These are phyloP conservation scores for Cardamine resedifolia DNA, from an alignment of 345 rosid species.

Conservation along the genomic window DNA sequence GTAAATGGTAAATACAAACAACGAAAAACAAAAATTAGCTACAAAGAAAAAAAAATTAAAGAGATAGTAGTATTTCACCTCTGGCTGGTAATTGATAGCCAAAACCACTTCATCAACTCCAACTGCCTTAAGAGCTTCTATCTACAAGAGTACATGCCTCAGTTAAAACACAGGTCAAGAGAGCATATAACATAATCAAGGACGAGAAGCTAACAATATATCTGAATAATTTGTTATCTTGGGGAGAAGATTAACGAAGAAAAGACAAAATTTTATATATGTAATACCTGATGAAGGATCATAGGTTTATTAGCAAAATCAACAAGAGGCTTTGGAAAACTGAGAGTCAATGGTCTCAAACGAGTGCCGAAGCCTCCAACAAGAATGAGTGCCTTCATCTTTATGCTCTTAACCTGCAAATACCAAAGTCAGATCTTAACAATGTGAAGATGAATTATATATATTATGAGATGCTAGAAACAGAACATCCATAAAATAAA, in stretches of 20 bases:
- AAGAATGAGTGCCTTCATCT: slow-evolving; percentile 97
- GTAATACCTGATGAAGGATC: slow-evolving; percentile 94
- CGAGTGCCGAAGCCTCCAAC: slow-evolving; percentile 99
- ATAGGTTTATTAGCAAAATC: slow-evolving; percentile 98
- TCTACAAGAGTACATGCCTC: slow-evolving; percentile 44
- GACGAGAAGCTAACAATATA: not conserved
- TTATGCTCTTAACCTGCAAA: slow-evolving; percentile 45
- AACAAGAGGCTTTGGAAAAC: slow-evolving; percentile 96
- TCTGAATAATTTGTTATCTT: not conserved
- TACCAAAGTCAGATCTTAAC: slow-evolving; percentile 21
- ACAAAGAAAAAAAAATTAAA: not conserved
- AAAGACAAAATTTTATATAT: not conserved
- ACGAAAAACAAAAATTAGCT: not conserved
- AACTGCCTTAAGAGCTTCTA: slow-evolving; percentile 92
- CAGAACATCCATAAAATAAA: slow-evolving; percentile 5
- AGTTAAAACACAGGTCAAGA: not conserved
- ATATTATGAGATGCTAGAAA: not conserved
- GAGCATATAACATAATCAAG: not conserved
- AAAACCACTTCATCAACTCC: slow-evolving; percentile 97
- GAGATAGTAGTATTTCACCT: slow-evolving; percentile 44
- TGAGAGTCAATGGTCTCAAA: slow-evolving; percentile 96
- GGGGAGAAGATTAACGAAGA: not conserved
- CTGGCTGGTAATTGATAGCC: slow-evolving; percentile 98
- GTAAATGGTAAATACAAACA: slow-evolving; percentile 13
- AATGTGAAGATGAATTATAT: not conserved